phyloP scores from a whole-genome alignment of 768 basidiomycete genomes.

The Podaxis sp. region DNA sequence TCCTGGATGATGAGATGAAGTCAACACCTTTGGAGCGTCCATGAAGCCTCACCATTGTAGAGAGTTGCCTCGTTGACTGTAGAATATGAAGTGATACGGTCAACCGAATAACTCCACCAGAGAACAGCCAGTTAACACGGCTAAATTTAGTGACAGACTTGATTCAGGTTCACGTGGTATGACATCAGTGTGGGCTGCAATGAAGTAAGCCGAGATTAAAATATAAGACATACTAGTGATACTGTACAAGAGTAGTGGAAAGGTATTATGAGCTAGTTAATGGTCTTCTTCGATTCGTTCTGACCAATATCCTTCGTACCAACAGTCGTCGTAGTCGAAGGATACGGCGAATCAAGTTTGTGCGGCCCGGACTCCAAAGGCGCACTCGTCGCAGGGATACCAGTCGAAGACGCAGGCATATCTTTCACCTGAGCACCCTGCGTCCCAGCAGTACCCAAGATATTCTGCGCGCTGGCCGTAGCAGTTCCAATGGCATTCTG shows the following conservation, averaged over 20 bases:
- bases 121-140: neutral
- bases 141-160: neutral
- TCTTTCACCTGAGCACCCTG: conserved; percentile 9
- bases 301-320: conserved; percentile 23
- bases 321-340: conserved; percentile 23
- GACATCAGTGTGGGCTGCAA: neutral
- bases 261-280: neutral
- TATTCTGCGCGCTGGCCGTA: neutral
- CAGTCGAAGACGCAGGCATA: conserved; percentile 6
- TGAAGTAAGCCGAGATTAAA: neutral
- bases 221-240: neutral
- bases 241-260: neutral
- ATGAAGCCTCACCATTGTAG: conserved; percentile 3
- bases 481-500: conserved; percentile 6
- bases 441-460: conserved; percentile 4
- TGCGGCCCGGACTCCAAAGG: conserved; percentile 40
- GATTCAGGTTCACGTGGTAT: neutral
- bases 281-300: conserved; percentile 17
- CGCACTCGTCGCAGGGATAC: conserved; percentile 37
- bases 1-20: neutral
- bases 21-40: neutral
- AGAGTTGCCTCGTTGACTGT: neutral
- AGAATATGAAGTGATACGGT: neutral
- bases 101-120: neutral
- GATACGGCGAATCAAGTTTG: conserved; percentile 32